phyloP scores from a whole-genome alignment of 2,329 filamentous ascomycete genomes.

The Alternaria ethzedia region DNA sequence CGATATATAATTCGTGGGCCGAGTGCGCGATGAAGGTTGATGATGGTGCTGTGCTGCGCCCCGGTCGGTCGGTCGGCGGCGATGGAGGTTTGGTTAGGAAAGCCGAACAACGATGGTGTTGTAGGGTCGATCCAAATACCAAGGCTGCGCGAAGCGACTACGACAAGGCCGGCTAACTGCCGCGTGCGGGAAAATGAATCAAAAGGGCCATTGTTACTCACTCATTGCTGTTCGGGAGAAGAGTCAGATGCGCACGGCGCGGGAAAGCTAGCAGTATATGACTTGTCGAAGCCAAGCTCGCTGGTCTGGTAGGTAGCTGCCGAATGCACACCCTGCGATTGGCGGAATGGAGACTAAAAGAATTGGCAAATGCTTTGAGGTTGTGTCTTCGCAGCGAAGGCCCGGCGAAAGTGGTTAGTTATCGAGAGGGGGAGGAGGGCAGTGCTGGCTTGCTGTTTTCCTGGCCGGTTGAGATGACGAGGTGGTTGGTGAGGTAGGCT shows the following conservation, averaged over 20 bases:
- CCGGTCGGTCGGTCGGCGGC: not conserved
- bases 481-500: conserved; percentile 7
- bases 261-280: conserved; percentile 16
- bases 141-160: conserved; percentile 11
- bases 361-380: not conserved
- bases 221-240: conserved; percentile 20
- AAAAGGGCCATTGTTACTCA: conserved; percentile 18
- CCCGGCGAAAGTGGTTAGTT: conserved; percentile 8
- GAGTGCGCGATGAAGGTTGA: conserved; percentile 1
- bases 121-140: conserved; percentile 5
- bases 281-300: conserved; percentile 12
- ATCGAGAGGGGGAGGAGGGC: conserved; percentile 1
- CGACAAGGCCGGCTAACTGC: conserved; percentile 8
- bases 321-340: conserved; percentile 3
- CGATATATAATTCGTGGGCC: not conserved
- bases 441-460: not conserved
- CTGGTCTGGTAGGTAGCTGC: conserved; percentile 4
- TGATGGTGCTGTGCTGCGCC: conserved; percentile 8
- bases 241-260: conserved; percentile 12
- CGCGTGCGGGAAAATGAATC: conserved; percentile 13
- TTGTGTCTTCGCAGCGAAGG: not conserved
- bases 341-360: not conserved
- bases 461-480: conserved; percentile 1
- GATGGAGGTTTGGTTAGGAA: conserved; percentile 1
- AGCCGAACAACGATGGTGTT: not conserved